phyloP scores from a whole-genome alignment of 441 rosid species.

The Hypseocharis bilobata region DNA sequence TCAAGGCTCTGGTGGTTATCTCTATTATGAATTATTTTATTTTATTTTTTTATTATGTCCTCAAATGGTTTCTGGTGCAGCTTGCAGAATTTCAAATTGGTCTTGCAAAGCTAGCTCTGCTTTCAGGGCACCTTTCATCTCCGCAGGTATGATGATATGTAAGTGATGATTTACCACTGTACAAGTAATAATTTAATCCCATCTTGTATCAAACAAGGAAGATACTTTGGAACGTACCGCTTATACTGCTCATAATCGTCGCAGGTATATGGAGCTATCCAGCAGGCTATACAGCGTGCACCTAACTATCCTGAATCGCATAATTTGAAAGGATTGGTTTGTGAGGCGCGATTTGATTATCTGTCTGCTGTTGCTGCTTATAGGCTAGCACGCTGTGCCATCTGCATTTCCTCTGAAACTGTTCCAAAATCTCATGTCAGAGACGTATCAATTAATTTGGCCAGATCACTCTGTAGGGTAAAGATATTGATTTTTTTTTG shows the following conservation, averaged over 20 bases:
- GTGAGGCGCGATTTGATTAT: conserved; percentile 68
- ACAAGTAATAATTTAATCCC: neutral
- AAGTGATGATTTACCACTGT: conserved; percentile 5
- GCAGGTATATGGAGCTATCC: conserved; percentile 79
- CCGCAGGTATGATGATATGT: conserved; percentile 52
- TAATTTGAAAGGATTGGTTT: conserved; percentile 71
- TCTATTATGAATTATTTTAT: conserved; percentile 10
- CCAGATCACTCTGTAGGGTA: conserved; percentile 72
- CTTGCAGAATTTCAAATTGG: conserved; percentile 89
- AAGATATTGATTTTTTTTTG: conserved; percentile 20
- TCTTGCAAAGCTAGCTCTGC: conserved; percentile 71
- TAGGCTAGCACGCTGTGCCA: conserved; percentile 51
- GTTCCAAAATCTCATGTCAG: conserved; percentile 36
- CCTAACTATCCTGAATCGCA: conserved; percentile 76
- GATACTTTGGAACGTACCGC: neutral
- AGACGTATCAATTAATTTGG: conserved; percentile 66
- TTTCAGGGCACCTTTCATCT: conserved; percentile 59
- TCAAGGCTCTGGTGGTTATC: conserved; percentile 6
- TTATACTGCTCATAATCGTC: conserved; percentile 22
- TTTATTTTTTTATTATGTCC: neutral
- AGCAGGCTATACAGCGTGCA: conserved; percentile 77
- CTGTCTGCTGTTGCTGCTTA: conserved; percentile 54
- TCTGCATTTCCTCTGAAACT: conserved; percentile 33
- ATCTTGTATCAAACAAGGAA: neutral
- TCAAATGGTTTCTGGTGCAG: conserved; percentile 34